These are phyloP conservation scores for Candida ipomoeae DNA, from an alignment of 805 yeast species.

Conservation along the genomic window DNA sequence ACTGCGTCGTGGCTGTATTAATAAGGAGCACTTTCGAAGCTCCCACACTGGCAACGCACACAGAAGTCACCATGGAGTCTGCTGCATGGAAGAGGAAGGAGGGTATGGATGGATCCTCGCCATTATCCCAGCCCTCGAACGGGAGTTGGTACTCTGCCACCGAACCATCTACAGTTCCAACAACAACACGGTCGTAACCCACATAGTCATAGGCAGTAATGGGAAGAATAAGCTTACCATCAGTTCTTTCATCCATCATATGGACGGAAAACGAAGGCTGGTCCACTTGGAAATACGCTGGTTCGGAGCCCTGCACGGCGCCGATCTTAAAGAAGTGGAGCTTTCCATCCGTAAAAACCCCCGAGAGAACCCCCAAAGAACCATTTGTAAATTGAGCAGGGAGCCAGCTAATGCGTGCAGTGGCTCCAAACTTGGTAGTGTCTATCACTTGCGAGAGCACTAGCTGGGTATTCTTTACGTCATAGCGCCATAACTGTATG, in stretches of 20 bases:
- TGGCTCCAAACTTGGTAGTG: conserved; percentile 43
- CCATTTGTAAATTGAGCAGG: conserved; percentile 27
- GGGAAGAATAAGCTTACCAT: conserved; percentile 8
- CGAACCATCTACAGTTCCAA: conserved; percentile 58
- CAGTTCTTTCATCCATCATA: conserved; percentile 8
- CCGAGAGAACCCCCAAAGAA: conserved; percentile 44
- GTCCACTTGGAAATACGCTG: conserved; percentile 17
- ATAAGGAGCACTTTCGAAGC: conserved; percentile 23
- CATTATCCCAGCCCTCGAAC: not conserved
- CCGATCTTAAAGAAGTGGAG: conserved; percentile 45
- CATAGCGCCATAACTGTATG: conserved; percentile 44
- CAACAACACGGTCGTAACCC: conserved; percentile 40
- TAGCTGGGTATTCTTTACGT: conserved; percentile 20
- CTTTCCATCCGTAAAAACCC: conserved; percentile 55
- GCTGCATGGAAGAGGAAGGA: conserved; percentile 30
- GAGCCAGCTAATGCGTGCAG: conserved; percentile 38
- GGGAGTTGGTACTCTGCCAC: conserved; percentile 55
- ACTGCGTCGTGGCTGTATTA: conserved; percentile 29
- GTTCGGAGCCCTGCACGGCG: not conserved
- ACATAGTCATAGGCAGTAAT: conserved; percentile 50
- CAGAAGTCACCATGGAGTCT: conserved; percentile 28
- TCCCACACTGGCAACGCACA: conserved; percentile 25
- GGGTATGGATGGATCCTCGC: conserved; percentile 23
- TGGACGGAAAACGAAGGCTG: conserved; percentile 22
- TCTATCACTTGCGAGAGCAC: conserved; percentile 25